Conservation (phyloP, 768 basidiomycete genomes). For the Psilocybe cubensis region DNA sequence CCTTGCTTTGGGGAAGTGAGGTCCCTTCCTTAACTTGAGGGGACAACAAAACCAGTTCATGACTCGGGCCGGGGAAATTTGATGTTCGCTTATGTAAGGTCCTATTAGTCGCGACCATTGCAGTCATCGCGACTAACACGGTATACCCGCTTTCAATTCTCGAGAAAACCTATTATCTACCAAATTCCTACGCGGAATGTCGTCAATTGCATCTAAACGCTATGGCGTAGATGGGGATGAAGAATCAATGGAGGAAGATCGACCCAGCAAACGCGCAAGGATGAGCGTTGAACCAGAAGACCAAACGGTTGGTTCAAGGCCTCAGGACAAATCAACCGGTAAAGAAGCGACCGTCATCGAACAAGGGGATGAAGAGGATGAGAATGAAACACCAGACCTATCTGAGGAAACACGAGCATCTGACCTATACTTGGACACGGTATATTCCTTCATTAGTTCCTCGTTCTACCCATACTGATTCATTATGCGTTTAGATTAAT, state of each 20-base stretch:
- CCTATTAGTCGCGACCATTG: background rate
- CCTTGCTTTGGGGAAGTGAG: background rate
- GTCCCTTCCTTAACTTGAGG: background rate
- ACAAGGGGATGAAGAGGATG: constrained; percentile 39
- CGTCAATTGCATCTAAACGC: constrained; percentile 11
- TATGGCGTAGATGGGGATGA: background rate
- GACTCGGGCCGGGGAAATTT: constrained; percentile 7
- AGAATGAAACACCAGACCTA: constrained; percentile 32
- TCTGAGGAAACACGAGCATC: constrained; percentile 55
- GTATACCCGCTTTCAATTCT: background rate
- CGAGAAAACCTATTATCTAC: background rate
- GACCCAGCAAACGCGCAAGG: constrained; percentile 39
- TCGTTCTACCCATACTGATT: constrained; percentile 6
- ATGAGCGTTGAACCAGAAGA: constrained; percentile 13
- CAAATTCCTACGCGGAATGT: constrained; percentile 1
- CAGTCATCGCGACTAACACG: too few relatives aligned
- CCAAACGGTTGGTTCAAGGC: constrained; percentile 2
- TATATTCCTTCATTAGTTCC: constrained; percentile 39
- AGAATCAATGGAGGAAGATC: constrained; percentile 18
- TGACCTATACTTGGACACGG: constrained; percentile 95
- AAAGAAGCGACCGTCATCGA: background rate
- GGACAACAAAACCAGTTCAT: background rate
- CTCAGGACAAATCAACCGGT: background rate
- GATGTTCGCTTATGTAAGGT: constrained; percentile 2
- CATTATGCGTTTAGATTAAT: constrained; percentile 69